Evolutionary conservation across 2,329 filamentous ascomycete species (phyloP).

Genomic region (Claviceps quebecensis): DNA sequence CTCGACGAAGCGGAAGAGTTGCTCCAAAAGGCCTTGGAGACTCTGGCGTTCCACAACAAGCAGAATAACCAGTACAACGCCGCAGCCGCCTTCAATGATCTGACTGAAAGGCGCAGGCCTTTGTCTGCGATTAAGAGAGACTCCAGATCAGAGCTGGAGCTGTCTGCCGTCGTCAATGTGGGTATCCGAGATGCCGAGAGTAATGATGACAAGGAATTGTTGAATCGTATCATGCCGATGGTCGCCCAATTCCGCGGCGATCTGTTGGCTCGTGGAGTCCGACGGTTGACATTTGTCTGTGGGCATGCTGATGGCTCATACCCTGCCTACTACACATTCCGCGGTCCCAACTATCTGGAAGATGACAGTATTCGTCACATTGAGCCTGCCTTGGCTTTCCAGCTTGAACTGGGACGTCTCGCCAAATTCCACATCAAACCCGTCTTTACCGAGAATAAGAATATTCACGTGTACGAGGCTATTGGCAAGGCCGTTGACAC

Average conservation of each 20-base stretch:
- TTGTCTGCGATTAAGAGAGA: conserved; percentile 13
- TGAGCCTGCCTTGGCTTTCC: conserved; percentile 93
- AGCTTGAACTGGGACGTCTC: conserved; percentile 86
- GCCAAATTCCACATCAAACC: conserved; percentile 97
- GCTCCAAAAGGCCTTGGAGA: conserved; percentile 69
- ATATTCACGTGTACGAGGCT: conserved; percentile 97
- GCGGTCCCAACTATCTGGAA: conserved; percentile 76
- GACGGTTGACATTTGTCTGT: conserved; percentile 90
- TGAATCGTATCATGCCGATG: conserved; percentile 60
- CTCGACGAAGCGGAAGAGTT: conserved; percentile 88
- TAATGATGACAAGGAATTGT: conserved; percentile 65
- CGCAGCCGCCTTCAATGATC: conserved; percentile 52
- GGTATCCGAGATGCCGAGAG: conserved; percentile 81
- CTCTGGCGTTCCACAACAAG: conserved; percentile 50
- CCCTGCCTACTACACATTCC: conserved; percentile 96
- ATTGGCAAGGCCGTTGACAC: conserved; percentile 88
- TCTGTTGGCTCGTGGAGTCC: conserved; percentile 64
- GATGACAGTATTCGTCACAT: conserved; percentile 94
- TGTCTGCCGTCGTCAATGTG: conserved; percentile 85
- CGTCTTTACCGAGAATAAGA: conserved; percentile 97
- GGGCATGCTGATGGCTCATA: conserved; percentile 89
- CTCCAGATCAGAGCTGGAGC: conserved; percentile 49
- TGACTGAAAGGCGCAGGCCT: conserved; percentile 58
- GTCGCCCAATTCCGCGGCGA: conserved; percentile 75
- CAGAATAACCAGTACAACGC: conserved; percentile 40